These are phyloP conservation scores for Fraxinus dipetala DNA, from an alignment of 305 asterid genomes.

Conservation along the genomic window DNA sequence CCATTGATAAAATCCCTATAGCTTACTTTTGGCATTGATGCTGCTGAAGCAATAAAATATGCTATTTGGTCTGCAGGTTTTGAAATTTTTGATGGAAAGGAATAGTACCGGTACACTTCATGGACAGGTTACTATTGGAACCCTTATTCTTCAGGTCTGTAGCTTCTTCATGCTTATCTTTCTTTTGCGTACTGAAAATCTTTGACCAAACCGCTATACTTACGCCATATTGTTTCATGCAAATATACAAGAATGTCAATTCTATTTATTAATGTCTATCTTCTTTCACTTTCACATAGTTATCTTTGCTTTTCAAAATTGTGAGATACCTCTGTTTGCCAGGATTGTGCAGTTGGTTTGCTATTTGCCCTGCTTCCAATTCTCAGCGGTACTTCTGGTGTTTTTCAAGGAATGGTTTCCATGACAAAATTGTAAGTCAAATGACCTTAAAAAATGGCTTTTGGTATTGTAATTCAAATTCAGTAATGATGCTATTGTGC, in stretches of 20 bases:
- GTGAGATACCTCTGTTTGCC: constrained; percentile 35
- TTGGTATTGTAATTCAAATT: constrained; percentile 15
- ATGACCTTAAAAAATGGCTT: constrained; percentile 11
- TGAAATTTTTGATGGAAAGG: constrained; percentile 79
- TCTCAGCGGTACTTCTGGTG: constrained; percentile 79
- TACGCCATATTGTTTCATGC: constrained; percentile 16
- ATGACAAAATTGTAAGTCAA: constrained; percentile 62
- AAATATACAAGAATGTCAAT: constrained; percentile 4
- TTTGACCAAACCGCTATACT: constrained; percentile 4
- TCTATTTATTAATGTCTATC: constrained; percentile 14
- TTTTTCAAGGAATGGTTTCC: constrained; percentile 67
- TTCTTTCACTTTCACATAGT: constrained; percentile 6
- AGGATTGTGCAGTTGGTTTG: constrained; percentile 86
- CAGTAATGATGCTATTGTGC: constrained; percentile 16
- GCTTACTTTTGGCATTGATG: constrained; percentile 6
- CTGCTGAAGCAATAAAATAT: constrained; percentile 22
- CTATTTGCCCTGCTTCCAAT: constrained; percentile 84
- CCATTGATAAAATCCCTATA: neutral
- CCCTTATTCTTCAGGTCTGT: constrained; percentile 67
- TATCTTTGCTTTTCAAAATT: constrained; percentile 18
- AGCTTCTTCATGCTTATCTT: constrained; percentile 21
- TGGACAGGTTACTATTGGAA: constrained; percentile 83
- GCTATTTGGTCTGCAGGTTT: constrained; percentile 46
- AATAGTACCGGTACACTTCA: constrained; percentile 57
- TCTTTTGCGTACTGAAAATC: constrained; percentile 12